Conservation (phyloP, 148 eudicot genomes). For the Silene uniflora region DNA sequence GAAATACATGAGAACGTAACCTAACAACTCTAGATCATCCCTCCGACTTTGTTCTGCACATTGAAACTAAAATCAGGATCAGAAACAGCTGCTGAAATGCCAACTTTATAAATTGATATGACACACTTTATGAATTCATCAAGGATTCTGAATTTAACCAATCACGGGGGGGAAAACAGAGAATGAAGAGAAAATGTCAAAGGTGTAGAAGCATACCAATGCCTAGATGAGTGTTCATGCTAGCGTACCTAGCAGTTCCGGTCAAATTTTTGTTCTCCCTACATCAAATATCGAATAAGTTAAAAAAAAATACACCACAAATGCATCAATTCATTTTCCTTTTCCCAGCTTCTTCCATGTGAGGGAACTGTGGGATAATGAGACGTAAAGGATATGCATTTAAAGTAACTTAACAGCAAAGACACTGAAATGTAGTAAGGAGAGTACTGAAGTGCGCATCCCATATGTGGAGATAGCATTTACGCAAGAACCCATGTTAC, state of each 20-base stretch:
- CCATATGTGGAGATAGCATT: background rate
- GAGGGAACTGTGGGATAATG: background rate
- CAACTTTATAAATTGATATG: background rate
- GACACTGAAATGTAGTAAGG: background rate
- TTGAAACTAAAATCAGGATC: conserved; percentile 12
- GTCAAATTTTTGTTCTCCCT: conserved; percentile 91
- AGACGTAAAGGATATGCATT: background rate
- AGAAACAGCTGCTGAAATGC: conserved; percentile 12
- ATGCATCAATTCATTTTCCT: background rate
- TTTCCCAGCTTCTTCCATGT: background rate
- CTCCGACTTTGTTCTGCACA: conserved; percentile 81
- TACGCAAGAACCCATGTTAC: background rate
- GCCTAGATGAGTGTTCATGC: conserved; percentile 86
- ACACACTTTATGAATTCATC: background rate
- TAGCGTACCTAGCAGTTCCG: conserved; percentile 85
- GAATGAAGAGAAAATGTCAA: background rate
- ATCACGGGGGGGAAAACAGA: background rate
- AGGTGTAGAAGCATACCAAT: conserved; percentile 44
- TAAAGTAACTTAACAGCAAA: background rate
- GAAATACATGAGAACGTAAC: conserved; percentile 84
- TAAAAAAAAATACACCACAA: background rate
- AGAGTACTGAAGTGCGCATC: background rate
- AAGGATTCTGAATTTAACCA: background rate
- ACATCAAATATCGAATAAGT: conserved; percentile 18
- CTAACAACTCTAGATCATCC: conserved; percentile 87